A percentile compares a stretch with the other conserved stretches of the same genome.
Evolutionary conservation across 2,329 filamentous ascomycete species (phyloP).

Genomic region (Sporothrix brasiliensis): DNA sequence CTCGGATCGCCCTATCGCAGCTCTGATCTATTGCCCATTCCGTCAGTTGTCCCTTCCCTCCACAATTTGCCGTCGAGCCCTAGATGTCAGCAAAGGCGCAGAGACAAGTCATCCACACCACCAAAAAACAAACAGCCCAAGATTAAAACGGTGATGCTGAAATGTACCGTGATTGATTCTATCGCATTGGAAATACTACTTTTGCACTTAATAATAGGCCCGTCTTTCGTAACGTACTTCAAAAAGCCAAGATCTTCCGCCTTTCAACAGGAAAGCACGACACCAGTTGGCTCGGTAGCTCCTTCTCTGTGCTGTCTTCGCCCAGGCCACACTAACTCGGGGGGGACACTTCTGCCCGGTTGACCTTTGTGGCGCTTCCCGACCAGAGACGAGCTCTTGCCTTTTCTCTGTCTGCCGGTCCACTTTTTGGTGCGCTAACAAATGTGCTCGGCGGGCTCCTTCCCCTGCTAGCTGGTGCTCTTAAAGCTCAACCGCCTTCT

Average conservation of each 20-base stretch:
- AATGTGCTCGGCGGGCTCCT: slow-evolving; percentile 11
- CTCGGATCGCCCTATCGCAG: not conserved
- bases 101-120: not conserved
- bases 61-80: not conserved
- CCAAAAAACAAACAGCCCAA: not conserved
- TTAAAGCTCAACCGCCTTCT: not conserved
- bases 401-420: not conserved
- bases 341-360: slow-evolving; percentile 8
- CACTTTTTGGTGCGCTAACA: slow-evolving; percentile 14
- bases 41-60: slow-evolving; percentile 15
- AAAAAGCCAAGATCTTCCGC: not conserved
- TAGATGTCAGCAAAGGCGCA: slow-evolving; percentile 8
- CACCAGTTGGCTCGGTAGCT: slow-evolving; percentile 4
- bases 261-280: not conserved
- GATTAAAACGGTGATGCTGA: no score
- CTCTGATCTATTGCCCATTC: slow-evolving; percentile 11
- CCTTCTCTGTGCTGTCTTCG: not conserved
- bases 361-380: not conserved
- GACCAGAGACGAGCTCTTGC: slow-evolving; percentile 2
- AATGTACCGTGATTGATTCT: no score
- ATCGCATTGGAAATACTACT: not conserved
- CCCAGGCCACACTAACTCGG: not conserved
- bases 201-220: not conserved
- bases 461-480: not conserved
- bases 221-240: slow-evolving; percentile 10